Conservation (phyloP, 1,139 yeast species). For the Diutina catenulata region DNA sequence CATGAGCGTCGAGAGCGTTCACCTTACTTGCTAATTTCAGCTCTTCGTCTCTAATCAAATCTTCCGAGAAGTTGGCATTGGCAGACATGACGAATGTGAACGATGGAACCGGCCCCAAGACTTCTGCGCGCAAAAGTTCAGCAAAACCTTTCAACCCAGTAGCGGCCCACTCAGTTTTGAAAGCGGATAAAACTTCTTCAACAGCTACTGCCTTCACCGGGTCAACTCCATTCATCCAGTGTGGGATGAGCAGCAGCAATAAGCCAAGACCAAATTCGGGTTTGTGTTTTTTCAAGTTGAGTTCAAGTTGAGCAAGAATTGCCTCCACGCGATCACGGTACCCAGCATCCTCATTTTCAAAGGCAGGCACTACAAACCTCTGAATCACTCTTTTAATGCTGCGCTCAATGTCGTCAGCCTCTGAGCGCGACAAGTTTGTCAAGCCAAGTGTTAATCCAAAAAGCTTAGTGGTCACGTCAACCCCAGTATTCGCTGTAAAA, state of each 20-base stretch:
- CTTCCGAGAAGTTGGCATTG: conserved; percentile 36
- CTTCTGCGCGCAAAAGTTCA: conserved; percentile 39
- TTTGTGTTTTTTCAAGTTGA: conserved; percentile 74
- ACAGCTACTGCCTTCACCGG: conserved; percentile 59
- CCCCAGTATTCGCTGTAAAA: conserved; percentile 78
- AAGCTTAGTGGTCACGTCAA: conserved; percentile 71
- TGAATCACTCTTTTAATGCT: conserved; percentile 33
- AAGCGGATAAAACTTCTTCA: conserved; percentile 44
- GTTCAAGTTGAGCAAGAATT: conserved; percentile 76
- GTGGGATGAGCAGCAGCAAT: conserved; percentile 61
- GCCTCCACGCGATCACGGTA: conserved; percentile 61
- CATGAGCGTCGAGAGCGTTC: conserved; percentile 37
- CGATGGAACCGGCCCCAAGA: conserved; percentile 36
- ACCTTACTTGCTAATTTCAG: conserved; percentile 35
- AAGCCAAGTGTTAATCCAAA: conserved; percentile 78
- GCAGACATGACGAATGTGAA: conserved; percentile 77
- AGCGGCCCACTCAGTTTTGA: conserved; percentile 44
- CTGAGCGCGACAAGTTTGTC: conserved; percentile 53
- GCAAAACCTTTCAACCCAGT: conserved; percentile 51
- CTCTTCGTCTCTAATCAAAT: conserved; percentile 43
- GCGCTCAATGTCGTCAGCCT: conserved; percentile 32
- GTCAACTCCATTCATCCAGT: conserved; percentile 73
- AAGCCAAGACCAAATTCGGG: conserved; percentile 84
- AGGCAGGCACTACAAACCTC: conserved; percentile 26
- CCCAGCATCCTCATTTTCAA: conserved; percentile 16